Conservation (phyloP, 1,139 yeast genomes). For the Yamadazyma pseudoaaseri region DNA sequence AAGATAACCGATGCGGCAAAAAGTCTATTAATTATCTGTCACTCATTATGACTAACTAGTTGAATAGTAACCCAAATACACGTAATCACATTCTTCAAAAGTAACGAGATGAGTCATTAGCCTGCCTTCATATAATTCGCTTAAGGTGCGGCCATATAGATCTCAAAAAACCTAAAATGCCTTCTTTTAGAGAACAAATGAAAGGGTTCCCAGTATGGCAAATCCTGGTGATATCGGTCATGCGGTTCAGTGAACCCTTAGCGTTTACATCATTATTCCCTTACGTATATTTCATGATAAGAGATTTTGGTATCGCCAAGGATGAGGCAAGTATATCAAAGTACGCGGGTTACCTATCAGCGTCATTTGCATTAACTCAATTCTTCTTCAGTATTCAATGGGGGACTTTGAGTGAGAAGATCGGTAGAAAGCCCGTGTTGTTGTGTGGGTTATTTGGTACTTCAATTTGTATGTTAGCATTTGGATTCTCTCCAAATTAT, state of each 20-base stretch:
- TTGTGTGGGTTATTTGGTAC: constrained; percentile 53
- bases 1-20: too few species aligned
- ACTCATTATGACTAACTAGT: too few species aligned
- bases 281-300: constrained; percentile 62
- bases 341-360: constrained; percentile 59
- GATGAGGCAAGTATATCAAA: constrained; percentile 52
- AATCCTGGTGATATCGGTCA: constrained; percentile 41
- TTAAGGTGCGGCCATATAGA: too few species aligned
- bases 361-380: constrained; percentile 55
- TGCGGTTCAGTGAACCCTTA: constrained; percentile 60
- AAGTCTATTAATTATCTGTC: too few species aligned
- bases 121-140: too few species aligned
- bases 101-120: too few species aligned
- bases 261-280: constrained; percentile 66
- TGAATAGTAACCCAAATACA: too few species aligned
- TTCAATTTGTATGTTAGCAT: constrained; percentile 42
- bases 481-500: constrained; percentile 54
- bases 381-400: constrained; percentile 56
- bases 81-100: too few species aligned
- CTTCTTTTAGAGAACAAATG: constrained; percentile 19
- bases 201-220: constrained; percentile 53
- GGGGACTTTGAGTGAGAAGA: constrained; percentile 54
- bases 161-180: too few species aligned
- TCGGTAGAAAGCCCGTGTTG: constrained; percentile 61
- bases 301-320: constrained; percentile 52